A percentile compares a stretch with the other conserved stretches of the same genome.
phyloP scores from a whole-genome alignment of 1,284 basidiomycete genomes.

The Ceratobasidium sp. region DNA sequence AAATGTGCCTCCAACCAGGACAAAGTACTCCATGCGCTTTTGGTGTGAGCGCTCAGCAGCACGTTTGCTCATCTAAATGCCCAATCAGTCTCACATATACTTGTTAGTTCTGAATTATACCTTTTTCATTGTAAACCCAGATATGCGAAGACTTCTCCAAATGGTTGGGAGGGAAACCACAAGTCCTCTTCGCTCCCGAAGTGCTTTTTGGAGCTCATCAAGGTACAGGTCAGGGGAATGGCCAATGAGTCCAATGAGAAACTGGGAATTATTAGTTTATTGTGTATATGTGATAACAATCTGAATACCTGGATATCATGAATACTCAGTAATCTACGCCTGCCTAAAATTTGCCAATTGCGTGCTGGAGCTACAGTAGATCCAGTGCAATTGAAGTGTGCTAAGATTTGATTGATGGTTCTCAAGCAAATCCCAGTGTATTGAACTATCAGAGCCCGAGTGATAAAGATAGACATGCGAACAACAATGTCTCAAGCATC shows the following conservation, averaged over 20 bases:
- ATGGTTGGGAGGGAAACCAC: slow-evolving; percentile 27
- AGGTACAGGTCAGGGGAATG: not conserved
- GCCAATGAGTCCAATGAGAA: not conserved
- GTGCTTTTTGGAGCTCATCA: not conserved
- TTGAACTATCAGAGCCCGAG: not conserved
- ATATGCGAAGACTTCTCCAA: not conserved
- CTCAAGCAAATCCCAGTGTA: not conserved
- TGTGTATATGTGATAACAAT: too few relatives aligned
- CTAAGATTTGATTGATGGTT: too few relatives aligned
- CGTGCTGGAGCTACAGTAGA: too few relatives aligned
- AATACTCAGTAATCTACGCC: too few relatives aligned
- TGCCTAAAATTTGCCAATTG: too few relatives aligned
- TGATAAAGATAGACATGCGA: not conserved
- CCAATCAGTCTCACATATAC: not conserved
- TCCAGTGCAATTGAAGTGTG: too few relatives aligned
- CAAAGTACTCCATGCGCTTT: not conserved
- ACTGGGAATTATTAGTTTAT: not conserved
- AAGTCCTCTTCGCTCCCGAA: not conserved
- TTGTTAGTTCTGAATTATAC: not conserved
- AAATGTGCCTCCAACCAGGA: not conserved
- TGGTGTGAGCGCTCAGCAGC: not conserved
- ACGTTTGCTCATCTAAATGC: not conserved
- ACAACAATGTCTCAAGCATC: slow-evolving; percentile 12
- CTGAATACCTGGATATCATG: too few relatives aligned
- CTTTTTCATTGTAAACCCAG: slow-evolving; percentile 34